Base-by-base conservation (phyloP, 441 rosid species). In the Macaranga tanarius region DNA sequence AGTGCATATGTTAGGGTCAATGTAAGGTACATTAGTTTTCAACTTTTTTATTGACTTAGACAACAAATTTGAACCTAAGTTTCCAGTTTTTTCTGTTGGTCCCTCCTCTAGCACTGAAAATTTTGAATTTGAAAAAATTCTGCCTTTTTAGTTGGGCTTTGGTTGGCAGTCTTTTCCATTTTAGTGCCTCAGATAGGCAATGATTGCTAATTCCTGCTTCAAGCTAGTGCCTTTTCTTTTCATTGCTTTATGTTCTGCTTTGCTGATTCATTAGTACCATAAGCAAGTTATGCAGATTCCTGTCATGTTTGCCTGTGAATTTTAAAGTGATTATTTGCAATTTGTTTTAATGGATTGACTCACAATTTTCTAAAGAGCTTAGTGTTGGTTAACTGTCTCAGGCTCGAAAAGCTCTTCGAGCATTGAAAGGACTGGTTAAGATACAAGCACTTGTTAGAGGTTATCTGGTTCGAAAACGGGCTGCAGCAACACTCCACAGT, bases 371-470 rank as follows among this genome's bases (percentile, higher is more conserved):
- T 44, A 10, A 45, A 22, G 47, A 55, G 61, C 44, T 62, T 16
- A 16, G n/a, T 10, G 42, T n/a, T 59, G 38, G n/a, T 71, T 59
- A 45, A 69, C n/a, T 73, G 56, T 63, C 51, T 55, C 79, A 92
- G 99, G 90, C 99, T 23, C 78, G 97, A 67, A 92, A 90, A 79
- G 99, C 97, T 6, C 86, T 86, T 62, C 76, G 98, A 76, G 96
- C 98, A 26, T 82, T 95, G 77, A 92, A 84, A 76, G 95, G 96
- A 71, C 72, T 95, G 66, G 98, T 92, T 48, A 90, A 88, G 87
- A 72, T 92, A 17, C 99, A 95, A 69, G 98, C 99, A 52, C 76
- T 95, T 10, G 97, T 90, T 17, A 83, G 99, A 75, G 99, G 99
- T 16, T 89, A 81, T 78, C 75, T 95, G 1, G 98, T 90, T 28